phyloP scores from a whole-genome alignment of 495 filamentous ascomycete species.

The Penicillium herquei region DNA sequence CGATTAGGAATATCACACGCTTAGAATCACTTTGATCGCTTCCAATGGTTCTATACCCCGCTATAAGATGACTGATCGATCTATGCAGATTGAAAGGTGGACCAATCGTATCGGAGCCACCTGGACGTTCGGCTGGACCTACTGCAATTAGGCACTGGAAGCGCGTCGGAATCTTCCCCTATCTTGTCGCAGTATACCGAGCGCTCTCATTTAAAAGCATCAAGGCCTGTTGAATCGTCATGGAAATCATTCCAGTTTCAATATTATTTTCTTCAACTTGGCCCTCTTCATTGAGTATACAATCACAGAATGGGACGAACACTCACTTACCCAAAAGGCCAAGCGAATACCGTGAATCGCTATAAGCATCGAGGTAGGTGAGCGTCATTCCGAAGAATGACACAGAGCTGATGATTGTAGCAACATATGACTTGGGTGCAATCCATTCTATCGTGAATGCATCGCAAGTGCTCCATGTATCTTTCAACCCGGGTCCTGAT shows the following conservation, averaged over 20 bases:
- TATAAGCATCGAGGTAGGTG: constrained; percentile 61
- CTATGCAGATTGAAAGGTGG: neutral
- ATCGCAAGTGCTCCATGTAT: constrained; percentile 76
- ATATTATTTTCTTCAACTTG: neutral
- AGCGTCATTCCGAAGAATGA: constrained; percentile 4
- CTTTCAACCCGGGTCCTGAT: constrained; percentile 62
- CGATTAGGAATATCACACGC: neutral
- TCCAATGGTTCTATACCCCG: neutral
- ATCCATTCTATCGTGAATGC: constrained; percentile 82
- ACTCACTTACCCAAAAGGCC: constrained; percentile 66
- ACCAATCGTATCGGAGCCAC: neutral
- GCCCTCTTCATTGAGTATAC: neutral
- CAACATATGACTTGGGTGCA: constrained; percentile 68
- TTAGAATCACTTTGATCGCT: neutral
- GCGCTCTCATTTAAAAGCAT: neutral
- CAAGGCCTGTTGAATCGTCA: neutral
- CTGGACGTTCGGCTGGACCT: neutral
- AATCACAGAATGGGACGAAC: constrained; percentile 41
- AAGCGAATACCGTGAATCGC: constrained; percentile 70
- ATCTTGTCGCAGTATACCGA: neutral
- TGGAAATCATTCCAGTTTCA: neutral
- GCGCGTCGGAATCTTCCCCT: constrained; percentile 1
- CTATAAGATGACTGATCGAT: neutral
- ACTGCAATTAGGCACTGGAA: neutral
- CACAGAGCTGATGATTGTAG: constrained; percentile 2